phyloP scores from a whole-genome alignment of 2,329 filamentous ascomycete genomes.

The Orbilia quercus region DNA sequence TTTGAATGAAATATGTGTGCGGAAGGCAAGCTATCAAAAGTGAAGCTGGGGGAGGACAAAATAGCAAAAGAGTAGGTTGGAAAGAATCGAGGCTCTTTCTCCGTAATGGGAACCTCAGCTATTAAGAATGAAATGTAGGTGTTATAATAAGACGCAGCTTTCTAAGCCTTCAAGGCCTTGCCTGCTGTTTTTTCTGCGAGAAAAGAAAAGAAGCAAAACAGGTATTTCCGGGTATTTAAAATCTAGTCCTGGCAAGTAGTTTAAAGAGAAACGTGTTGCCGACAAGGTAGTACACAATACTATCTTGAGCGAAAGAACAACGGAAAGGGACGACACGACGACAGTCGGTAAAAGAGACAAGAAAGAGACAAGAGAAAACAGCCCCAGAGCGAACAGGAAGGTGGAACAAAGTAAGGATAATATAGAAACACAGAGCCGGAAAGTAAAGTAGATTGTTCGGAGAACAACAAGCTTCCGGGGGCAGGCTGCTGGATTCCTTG shows the following conservation, averaged over 20 bases:
- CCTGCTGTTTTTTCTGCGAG: neutral
- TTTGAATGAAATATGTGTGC: neutral
- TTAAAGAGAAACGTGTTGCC: slow-evolving; percentile 29
- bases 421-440: slow-evolving; percentile 3
- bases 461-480: neutral
- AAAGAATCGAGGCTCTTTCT: slow-evolving; percentile 12
- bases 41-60: neutral
- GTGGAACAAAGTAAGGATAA: slow-evolving; percentile 10
- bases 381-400: slow-evolving; percentile 1
- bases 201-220: slow-evolving; percentile 9
- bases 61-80: neutral
- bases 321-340: neutral
- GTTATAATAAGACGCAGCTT: slow-evolving; percentile 5
- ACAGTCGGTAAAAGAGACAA: neutral
- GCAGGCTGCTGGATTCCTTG: slow-evolving; percentile 11
- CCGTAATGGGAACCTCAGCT: neutral
- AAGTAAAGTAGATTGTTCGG: neutral
- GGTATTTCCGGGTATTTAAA: slow-evolving; percentile 54
- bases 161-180: slow-evolving; percentile 45
- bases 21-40: neutral
- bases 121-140: neutral
- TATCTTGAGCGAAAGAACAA: slow-evolving; percentile 27
- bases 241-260: slow-evolving; percentile 31
- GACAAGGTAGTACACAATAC: slow-evolving; percentile 41
- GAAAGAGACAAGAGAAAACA: neutral